Percentiles rank a stretch among this genome's conserved stretches.
Evolutionary conservation across 805 yeast species (phyloP).

Genomic region (Candida stauntonica): DNA sequence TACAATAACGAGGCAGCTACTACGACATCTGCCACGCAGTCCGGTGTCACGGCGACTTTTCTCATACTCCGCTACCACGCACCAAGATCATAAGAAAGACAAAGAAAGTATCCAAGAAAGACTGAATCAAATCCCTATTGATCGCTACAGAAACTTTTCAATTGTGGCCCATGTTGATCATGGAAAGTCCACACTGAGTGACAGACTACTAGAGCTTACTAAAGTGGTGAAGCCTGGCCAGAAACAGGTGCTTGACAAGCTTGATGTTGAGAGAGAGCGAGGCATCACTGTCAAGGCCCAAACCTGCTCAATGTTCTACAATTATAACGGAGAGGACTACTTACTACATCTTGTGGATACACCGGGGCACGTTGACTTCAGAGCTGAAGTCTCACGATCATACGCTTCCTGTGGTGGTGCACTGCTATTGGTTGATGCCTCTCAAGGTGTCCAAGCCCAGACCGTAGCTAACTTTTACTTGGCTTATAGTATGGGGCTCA

Average conservation of each 20-base stretch:
- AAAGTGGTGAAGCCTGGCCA: slow-evolving; percentile 83
- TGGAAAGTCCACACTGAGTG: slow-evolving; percentile 84
- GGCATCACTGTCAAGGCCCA: slow-evolving; percentile 98
- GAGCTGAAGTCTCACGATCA: slow-evolving; percentile 89
- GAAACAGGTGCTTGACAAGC: slow-evolving; percentile 81
- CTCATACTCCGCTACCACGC: neutral
- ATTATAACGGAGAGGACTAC: slow-evolving; percentile 63
- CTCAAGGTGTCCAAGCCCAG: slow-evolving; percentile 96
- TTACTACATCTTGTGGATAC: slow-evolving; percentile 90
- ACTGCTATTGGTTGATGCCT: slow-evolving; percentile 81
- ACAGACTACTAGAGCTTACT: slow-evolving; percentile 79
- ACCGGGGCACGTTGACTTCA: slow-evolving; percentile 96
- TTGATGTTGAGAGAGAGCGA: slow-evolving; percentile 93
- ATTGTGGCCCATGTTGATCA: slow-evolving; percentile 97
- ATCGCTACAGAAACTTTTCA: slow-evolving; percentile 82
- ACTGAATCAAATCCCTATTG: slow-evolving; percentile 74
- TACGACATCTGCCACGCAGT: too few species aligned
- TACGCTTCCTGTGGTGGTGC: slow-evolving; percentile 98
- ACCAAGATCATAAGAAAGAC: neutral
- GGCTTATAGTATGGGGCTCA: slow-evolving; percentile 81
- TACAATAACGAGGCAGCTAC: too few species aligned
- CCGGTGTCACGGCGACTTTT: slow-evolving; percentile 3
- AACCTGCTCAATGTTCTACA: slow-evolving; percentile 89
- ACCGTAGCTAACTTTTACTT: slow-evolving; percentile 95
- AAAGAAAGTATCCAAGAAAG: slow-evolving; percentile 52